Evolutionary conservation across 139 green algal genomes (phyloP), one percentile per base, ranked within the genome.

Genomic region (Coelastrella sp.): DNA sequence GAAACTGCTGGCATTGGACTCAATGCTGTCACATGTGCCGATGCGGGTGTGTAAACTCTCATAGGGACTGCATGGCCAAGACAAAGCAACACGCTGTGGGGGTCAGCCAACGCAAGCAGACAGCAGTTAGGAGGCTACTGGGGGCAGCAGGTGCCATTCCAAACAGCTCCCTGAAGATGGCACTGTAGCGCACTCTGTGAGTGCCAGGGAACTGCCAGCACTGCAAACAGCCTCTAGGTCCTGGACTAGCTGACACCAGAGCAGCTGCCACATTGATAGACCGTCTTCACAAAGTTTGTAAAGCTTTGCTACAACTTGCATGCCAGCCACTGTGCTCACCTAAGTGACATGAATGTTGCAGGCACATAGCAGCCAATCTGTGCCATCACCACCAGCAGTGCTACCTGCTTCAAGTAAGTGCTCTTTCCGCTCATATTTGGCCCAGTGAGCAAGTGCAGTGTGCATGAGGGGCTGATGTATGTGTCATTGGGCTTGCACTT

Each of bases 351-450:
- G 73, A 95, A 94, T 13, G 82, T 61, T 7, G 96, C 96, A 16
- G 97, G 96, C 61, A 98, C 96, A 76, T 94, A 96, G 77, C 92
- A 94, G 81, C 97, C 97, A 8, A 95, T 92, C 91, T 98, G 96
- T 5, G 96, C 96, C 93, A 98, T 94, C 64, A 99, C 92, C 56
- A 96, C 92, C 57, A 97, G 92, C 81, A 97, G 65, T 2, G 92
- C 97, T 17, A 97, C 95, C 92, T 97, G 94, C 59, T 95, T 94
- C n/a, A 98, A 90, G 93, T 96, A 97, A 0, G 96, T 98, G 86
- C 85, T 94, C 90, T 98, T 98, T 81, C 96, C 96, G 14, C 87
- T 89, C 96, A 97, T 97, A 92, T 97, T 98, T 71, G 96, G 96
- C 0, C 96, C 96, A 7, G 93, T 96, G 65, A 98, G 93, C 66